Evolutionary conservation across 805 yeast genomes (phyloP).

Genomic region (Jamesozyma hellenica): DNA sequence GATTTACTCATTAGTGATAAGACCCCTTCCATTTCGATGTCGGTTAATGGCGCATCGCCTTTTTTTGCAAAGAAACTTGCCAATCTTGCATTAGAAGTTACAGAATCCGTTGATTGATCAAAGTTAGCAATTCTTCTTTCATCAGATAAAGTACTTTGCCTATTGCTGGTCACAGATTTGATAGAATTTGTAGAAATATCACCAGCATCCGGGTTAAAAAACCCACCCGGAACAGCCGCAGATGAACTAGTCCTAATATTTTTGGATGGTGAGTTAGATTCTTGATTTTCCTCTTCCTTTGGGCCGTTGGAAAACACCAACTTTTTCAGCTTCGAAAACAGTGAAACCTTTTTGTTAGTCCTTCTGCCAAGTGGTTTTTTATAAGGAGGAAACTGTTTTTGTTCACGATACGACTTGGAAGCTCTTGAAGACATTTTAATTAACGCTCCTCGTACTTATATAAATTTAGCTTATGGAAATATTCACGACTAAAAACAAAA

Average conservation of each 20-base stretch:
- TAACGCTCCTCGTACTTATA: too few relatives aligned
- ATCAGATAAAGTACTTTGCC: too few relatives aligned
- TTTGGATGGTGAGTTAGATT: neutral
- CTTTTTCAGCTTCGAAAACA: slow-evolving; percentile 3
- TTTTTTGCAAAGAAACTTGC: slow-evolving; percentile 63
- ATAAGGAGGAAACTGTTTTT: slow-evolving; percentile 6
- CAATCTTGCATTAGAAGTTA: slow-evolving; percentile 29
- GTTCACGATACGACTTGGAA: slow-evolving; percentile 6
- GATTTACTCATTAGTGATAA: slow-evolving; percentile 42
- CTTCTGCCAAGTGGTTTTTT: slow-evolving; percentile 3
- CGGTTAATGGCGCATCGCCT: slow-evolving; percentile 66
- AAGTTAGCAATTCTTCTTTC: too few relatives aligned
- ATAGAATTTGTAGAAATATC: slow-evolving; percentile 2
- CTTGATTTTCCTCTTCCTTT: neutral
- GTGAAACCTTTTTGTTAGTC: slow-evolving; percentile 2
- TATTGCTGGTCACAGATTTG: neutral
- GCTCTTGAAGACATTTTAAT: neutral
- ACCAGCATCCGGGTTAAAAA: slow-evolving; percentile 13
- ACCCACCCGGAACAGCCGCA: slow-evolving; percentile 21
- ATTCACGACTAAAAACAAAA: too few relatives aligned
- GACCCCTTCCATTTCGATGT: slow-evolving; percentile 76
- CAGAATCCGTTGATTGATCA: slow-evolving; percentile 6
- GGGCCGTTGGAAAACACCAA: neutral
- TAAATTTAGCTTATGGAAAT: too few relatives aligned
- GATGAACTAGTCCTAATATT: neutral